Evolutionary conservation across 2,329 filamentous ascomycete species (phyloP), one percentile per base, ranked within the genome.

Genomic region (Penicillium thymicola): DNA sequence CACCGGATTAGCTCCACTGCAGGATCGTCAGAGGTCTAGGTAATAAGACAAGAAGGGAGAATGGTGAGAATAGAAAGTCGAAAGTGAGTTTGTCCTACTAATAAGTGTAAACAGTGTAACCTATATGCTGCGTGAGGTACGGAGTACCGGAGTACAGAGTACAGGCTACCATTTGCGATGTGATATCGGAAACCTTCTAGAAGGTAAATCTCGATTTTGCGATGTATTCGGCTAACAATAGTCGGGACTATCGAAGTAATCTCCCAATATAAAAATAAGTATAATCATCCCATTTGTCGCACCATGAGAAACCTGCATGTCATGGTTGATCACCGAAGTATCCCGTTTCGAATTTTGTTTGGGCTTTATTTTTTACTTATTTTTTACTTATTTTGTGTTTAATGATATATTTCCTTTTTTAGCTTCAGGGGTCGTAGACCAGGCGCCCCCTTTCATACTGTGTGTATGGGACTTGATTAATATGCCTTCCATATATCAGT

Each of bases 181-280:
- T 21, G n/a, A 30, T 48, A 28, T 47, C 51, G 32, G 42, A 70
- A 70, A 60, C 63, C 65, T 71, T 71, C 68, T 71, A 72, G 69
- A 72, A 72, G 67, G 62, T 57, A 67, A 63, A 63, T 62, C 40
- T 41, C 40, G 28, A 59, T 48, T 58, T 64, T 70, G 53, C 66
- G 63, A 63, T 67, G 63, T 55, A 21, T 50, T 59, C 55, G 62
- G 60, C 55, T 65, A 62, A 60, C 61, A 61, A 64, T 61, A 65
- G 58, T 60, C 55, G 56, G 56, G 52, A 64, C 63, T 63, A 62
- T 66, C 55, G 62, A 55, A 37, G 51, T 48, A 54, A 55, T 50
- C 50, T 43, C 48, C 34, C 14, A 21, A 30, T 46, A 54, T 48
- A 36, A 46, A 28, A 30, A 47, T 41, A 46, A 47, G 25, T 54